A percentile compares a stretch with the other conserved stretches of the same genome.
These are phyloP conservation scores for Rhodofomes roseus DNA, from an alignment of 1,284 basidiomycete species.

Conservation along the genomic window DNA sequence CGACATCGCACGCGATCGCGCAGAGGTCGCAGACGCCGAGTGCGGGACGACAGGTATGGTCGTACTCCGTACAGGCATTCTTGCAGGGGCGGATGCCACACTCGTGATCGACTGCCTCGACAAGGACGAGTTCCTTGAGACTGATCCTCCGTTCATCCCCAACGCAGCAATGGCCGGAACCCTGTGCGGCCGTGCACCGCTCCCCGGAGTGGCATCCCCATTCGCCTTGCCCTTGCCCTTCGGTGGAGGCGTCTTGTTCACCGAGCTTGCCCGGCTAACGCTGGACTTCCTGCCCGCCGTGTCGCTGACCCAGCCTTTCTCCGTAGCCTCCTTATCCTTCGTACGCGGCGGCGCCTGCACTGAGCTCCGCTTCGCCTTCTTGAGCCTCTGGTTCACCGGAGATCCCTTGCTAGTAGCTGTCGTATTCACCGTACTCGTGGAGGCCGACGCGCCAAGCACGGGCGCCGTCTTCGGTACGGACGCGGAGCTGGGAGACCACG, in stretches of 20 bases:
- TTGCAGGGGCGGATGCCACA: conserved; percentile 20
- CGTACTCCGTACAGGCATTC: conserved; percentile 2
- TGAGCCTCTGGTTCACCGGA: conserved; percentile 13
- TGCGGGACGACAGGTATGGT: neutral
- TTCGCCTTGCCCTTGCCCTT: conserved; percentile 2
- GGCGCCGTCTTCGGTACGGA: neutral
- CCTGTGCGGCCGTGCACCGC: neutral
- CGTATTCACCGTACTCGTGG: neutral
- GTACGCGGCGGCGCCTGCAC: conserved; percentile 14
- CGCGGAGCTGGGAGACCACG: conserved; percentile 2
- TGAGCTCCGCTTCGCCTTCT: conserved; percentile 24
- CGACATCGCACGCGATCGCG: conserved; percentile 18
- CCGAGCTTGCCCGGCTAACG: conserved; percentile 5
- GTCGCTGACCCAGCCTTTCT: conserved; percentile 30
- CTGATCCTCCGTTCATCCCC: conserved; percentile 10
- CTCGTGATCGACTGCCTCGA: conserved; percentile 26
- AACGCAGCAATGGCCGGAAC: neutral
- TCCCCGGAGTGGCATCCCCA: neutral
- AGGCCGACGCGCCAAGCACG: neutral
- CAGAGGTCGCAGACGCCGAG: neutral
- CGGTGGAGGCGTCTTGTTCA: conserved; percentile 4
- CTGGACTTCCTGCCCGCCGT: conserved; percentile 17
- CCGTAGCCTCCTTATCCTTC: conserved; percentile 10
- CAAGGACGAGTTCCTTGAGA: conserved; percentile 28
- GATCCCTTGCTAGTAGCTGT: neutral